Conservation (phyloP, 192 early-diverging fungal species). For the Coemansia sp. region DNA sequence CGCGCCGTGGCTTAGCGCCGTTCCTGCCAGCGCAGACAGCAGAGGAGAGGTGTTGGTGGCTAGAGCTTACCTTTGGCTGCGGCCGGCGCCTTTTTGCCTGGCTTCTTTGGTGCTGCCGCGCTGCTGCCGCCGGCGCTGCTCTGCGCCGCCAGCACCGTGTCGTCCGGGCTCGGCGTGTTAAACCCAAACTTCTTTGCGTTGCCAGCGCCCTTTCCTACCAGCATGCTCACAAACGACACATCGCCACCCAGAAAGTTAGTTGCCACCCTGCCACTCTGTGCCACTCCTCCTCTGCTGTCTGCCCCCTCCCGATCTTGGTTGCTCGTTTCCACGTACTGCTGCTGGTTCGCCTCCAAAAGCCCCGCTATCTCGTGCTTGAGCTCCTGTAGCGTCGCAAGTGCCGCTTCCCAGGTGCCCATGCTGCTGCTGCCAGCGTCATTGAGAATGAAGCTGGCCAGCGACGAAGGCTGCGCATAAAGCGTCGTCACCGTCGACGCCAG, state of each 20-base stretch:
- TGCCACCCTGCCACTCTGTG: neutral
- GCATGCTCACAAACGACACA: slow-evolving; percentile 34
- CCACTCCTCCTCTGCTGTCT: neutral
- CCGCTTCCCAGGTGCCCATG: slow-evolving; percentile 2
- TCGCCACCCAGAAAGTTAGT: slow-evolving; percentile 15
- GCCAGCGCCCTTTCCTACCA: slow-evolving; percentile 17
- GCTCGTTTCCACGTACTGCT: neutral
- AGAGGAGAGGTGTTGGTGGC: slow-evolving; percentile 1
- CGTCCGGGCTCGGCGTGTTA: slow-evolving; percentile 80
- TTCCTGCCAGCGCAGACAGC: neutral
- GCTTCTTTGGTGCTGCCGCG: neutral
- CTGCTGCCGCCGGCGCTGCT: slow-evolving; percentile 7
- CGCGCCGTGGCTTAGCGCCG: no score
- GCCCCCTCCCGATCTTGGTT: no score
- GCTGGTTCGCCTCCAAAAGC: slow-evolving; percentile 14
- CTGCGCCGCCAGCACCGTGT: slow-evolving; percentile 64
- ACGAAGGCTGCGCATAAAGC: slow-evolving; percentile 35
- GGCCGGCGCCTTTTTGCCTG: slow-evolving; percentile 14
- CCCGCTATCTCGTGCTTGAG: slow-evolving; percentile 18
- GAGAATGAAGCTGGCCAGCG: slow-evolving; percentile 43
- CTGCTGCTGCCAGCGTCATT: neutral
- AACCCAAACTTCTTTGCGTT: slow-evolving; percentile 56
- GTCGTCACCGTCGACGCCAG: slow-evolving; percentile 11
- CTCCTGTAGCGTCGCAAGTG: neutral
- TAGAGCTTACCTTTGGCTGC: slow-evolving; percentile 29